Evolutionary conservation across 192 early-diverging fungal genomes (phyloP).

Genomic region (Entophlyctis luteolus): DNA sequence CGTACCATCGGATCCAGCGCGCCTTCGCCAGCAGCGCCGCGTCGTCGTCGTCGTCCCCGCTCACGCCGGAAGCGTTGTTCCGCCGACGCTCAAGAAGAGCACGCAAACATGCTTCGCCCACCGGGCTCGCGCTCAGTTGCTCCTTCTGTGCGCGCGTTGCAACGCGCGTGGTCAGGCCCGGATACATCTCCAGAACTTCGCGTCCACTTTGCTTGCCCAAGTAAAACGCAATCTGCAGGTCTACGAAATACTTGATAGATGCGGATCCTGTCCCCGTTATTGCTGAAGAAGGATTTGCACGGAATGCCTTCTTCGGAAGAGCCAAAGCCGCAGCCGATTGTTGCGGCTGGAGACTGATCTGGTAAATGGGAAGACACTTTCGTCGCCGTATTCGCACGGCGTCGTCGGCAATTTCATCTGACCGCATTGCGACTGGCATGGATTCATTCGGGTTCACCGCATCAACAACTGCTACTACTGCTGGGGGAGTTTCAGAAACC

Average conservation of each 20-base stretch:
- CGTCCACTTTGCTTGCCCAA: slow-evolving; percentile 38
- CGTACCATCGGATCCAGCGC: slow-evolving; percentile 26
- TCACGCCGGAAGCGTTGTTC: background rate
- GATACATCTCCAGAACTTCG: slow-evolving; percentile 40
- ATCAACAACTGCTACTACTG: background rate
- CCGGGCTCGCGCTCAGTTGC: slow-evolving; percentile 28
- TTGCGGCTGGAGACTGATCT: slow-evolving; percentile 14
- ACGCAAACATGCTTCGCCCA: slow-evolving; percentile 19
- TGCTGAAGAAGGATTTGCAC: background rate
- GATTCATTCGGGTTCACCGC: background rate
- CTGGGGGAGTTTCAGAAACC: background rate
- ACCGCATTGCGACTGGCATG: too few species aligned
- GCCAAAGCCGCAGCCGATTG: slow-evolving; percentile 8
- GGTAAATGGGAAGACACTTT: slow-evolving; percentile 45
- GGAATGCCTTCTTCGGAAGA: slow-evolving; percentile 11
- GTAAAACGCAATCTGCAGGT: slow-evolving; percentile 47
- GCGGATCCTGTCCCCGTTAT: background rate
- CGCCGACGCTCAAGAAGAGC: slow-evolving; percentile 2
- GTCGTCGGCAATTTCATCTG: too few species aligned
- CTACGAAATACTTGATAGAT: slow-evolving; percentile 22
- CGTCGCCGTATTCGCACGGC: background rate
- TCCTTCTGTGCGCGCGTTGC: slow-evolving; percentile 43
- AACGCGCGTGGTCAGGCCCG: slow-evolving; percentile 32
- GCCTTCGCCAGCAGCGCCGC: slow-evolving; percentile 21
- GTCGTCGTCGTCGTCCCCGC: background rate